These are phyloP conservation scores for Verticillium nubilum DNA, from an alignment of 2,329 filamentous ascomycete genomes.

Conservation along the genomic window DNA sequence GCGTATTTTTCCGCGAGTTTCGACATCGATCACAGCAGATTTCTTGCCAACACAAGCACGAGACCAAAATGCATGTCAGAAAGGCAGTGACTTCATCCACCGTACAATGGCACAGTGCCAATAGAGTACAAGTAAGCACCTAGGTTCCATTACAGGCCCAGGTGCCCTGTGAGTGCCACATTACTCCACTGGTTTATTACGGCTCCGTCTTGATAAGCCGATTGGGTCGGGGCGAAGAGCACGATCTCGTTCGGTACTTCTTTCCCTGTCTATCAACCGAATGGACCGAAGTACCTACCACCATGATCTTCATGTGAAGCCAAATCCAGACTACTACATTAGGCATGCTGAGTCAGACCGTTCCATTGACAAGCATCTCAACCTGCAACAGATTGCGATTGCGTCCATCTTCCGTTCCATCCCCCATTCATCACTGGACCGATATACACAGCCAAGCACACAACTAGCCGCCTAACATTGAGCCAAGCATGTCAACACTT, in stretches of 20 bases:
- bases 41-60: no score
- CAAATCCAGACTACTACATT: background rate
- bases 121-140: no score
- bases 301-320: background rate
- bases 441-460: background rate
- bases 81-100: no score
- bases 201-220: background rate
- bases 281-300: background rate
- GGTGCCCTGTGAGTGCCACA: background rate
- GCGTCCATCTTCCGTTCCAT: background rate
- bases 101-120: no score
- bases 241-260: background rate
- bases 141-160: background rate
- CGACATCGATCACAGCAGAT: no score
- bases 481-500: background rate
- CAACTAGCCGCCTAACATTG: background rate
- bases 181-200: background rate
- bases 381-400: background rate
- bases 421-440: background rate
- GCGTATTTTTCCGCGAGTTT: no score
- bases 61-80: no score
- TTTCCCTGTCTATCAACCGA: background rate
- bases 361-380: background rate
- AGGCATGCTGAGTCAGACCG: background rate
- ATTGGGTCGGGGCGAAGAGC: background rate